These are phyloP conservation scores for Suhomyces sp. DNA, from an alignment of 805 yeast genomes.

Conservation along the genomic window DNA sequence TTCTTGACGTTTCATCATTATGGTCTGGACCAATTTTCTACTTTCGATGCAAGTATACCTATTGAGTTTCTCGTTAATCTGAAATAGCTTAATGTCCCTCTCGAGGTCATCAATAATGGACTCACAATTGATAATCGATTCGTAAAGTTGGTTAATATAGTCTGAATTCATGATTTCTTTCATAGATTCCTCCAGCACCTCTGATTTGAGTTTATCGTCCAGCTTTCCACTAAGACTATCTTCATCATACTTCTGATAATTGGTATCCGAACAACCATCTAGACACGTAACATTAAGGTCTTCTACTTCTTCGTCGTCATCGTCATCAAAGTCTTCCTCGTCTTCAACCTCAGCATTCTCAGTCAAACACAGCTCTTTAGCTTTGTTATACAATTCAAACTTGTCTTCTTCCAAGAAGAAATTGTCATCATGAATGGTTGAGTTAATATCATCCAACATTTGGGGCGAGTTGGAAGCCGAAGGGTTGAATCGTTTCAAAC, in stretches of 20 bases:
- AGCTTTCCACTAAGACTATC: background rate
- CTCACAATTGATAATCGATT: slow-evolving; percentile 34
- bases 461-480: slow-evolving; percentile 42
- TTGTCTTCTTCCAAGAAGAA: slow-evolving; percentile 34
- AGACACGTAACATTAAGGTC: slow-evolving; percentile 8
- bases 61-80: slow-evolving; percentile 32
- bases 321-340: slow-evolving; percentile 24
- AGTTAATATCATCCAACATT: slow-evolving; percentile 31
- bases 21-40: slow-evolving; percentile 26
- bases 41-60: slow-evolving; percentile 31
- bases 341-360: slow-evolving; percentile 18
- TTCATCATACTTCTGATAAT: background rate
- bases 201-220: slow-evolving; percentile 8
- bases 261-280: background rate
- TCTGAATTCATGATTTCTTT: slow-evolving; percentile 7
- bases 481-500: slow-evolving; percentile 25
- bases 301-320: slow-evolving; percentile 25
- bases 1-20: slow-evolving; percentile 32
- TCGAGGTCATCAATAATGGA: slow-evolving; percentile 30
- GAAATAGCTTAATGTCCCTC: slow-evolving; percentile 31
- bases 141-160: slow-evolving; percentile 28
- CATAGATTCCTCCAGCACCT: slow-evolving; percentile 3
- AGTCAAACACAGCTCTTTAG: slow-evolving; percentile 19
- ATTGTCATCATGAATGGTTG: slow-evolving; percentile 25
- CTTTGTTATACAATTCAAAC: slow-evolving; percentile 26